Conservation (phyloP, 2,329 filamentous ascomycete species). For the Leptographium lundbergii region DNA sequence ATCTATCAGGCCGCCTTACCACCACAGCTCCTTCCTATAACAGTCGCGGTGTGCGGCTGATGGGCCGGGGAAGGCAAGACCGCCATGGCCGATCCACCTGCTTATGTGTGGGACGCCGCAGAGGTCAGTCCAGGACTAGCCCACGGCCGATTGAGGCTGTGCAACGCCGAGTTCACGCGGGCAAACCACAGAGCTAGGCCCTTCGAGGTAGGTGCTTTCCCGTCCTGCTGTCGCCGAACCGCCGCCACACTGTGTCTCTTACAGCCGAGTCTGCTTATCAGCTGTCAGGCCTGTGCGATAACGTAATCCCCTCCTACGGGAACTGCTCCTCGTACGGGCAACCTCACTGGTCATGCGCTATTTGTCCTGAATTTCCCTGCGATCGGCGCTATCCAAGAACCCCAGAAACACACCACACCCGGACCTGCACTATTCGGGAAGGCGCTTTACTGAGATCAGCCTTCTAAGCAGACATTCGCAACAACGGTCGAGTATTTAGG, state of each 20-base stretch:
- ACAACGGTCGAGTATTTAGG: too few relatives aligned
- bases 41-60: neutral
- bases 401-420: neutral
- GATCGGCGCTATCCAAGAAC: too few relatives aligned
- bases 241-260: neutral
- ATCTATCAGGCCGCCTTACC: too few relatives aligned
- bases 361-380: too few relatives aligned
- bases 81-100: neutral
- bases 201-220: slow-evolving; percentile 3
- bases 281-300: too few relatives aligned
- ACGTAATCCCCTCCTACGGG: too few relatives aligned
- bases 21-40: neutral
- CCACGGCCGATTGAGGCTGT: neutral
- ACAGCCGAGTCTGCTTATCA: neutral
- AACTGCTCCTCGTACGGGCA: too few relatives aligned
- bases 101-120: too few relatives aligned
- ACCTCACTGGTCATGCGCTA: too few relatives aligned
- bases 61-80: neutral
- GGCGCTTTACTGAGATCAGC: neutral
- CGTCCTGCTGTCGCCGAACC: neutral
- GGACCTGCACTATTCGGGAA: slow-evolving; percentile 1
- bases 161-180: neutral
- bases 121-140: too few relatives aligned
- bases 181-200: neutral
- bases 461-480: too few relatives aligned